Conservation (phyloP, 805 yeast species). For the Ogataea naganishii region DNA sequence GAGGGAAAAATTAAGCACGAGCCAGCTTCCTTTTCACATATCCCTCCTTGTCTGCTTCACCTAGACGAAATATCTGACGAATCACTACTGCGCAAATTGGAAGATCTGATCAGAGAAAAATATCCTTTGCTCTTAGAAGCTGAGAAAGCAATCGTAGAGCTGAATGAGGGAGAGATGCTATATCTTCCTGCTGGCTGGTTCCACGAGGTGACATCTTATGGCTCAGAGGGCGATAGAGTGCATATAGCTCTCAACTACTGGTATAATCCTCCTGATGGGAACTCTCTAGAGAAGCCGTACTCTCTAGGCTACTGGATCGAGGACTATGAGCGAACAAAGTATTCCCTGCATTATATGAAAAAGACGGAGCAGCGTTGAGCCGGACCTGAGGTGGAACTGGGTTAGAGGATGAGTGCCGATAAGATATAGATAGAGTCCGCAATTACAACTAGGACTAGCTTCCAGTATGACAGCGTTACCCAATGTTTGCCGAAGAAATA, state of each 20-base stretch:
- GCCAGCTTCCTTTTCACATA: slow-evolving; percentile 61
- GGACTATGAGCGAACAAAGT: slow-evolving; percentile 38
- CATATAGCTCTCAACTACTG: slow-evolving; percentile 70
- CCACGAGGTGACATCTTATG: slow-evolving; percentile 68
- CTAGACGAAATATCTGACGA: slow-evolving; percentile 39
- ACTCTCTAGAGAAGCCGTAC: slow-evolving; percentile 26
- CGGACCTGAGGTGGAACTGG: background rate
- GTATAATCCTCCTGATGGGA: slow-evolving; percentile 57
- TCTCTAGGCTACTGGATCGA: slow-evolving; percentile 43
- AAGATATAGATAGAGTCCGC: too few relatives aligned
- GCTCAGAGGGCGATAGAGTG: slow-evolving; percentile 23
- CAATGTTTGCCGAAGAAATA: too few relatives aligned
- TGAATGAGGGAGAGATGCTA: slow-evolving; percentile 58
- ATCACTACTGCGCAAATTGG: slow-evolving; percentile 18
- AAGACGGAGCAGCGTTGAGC: too few relatives aligned
- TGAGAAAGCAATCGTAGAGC: slow-evolving; percentile 33
- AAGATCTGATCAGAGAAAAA: slow-evolving; percentile 25
- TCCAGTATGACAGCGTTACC: too few relatives aligned
- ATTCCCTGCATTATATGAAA: slow-evolving; percentile 14
- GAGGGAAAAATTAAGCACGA: slow-evolving; percentile 23
- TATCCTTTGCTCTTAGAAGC: slow-evolving; percentile 43
- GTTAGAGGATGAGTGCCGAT: slow-evolving; percentile 2
- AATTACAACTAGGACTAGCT: too few relatives aligned
- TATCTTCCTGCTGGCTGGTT: slow-evolving; percentile 77
- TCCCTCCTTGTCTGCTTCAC: slow-evolving; percentile 60